Evolutionary conservation across 2,329 filamentous ascomycete species (phyloP), one percentile per base, ranked within the genome.

Genomic region (Neofusicoccum laricinum): DNA sequence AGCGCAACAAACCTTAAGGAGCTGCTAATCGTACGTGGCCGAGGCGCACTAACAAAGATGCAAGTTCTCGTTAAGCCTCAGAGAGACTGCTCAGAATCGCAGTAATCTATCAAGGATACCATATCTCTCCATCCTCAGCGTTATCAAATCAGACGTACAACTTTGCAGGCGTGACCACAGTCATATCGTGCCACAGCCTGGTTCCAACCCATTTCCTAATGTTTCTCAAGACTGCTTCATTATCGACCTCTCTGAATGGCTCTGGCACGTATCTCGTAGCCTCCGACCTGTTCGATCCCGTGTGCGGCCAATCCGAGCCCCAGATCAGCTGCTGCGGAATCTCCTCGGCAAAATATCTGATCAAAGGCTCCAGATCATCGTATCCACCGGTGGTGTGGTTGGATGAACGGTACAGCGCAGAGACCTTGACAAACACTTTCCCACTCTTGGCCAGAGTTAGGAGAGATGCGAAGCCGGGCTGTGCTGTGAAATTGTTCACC

Each of bases 51-150:
- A 30, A 4, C 25, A 30, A 30, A 30, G 25, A 76, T 0, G 86
- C 86, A 86, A 89, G 89, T 87, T 57, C 81, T 76, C 21, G 64
- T 0, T 85, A 69, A 0, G n/a, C 74, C 77, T 49, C 25, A 15
- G 14, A 17, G 17, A n/a, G 15, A 6, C 17, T 43, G 4, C 15
- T 7, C 40, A 7, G 15, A 14, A 43, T 43, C 12, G 40, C 40
- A 15, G n/a, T 17, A 17, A 43, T 46, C 4, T 46, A 15, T 80
- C 75, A 15, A 89, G 21, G 6, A 8, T 21, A 17, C 19, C 6
- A 6, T 6, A 30, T 30, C 25, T 30, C 25, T n/a, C n/a, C n/a
- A n/a, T n/a, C n/a, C n/a, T n/a, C n/a, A 30, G 25, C 25, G 25
- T 6, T 30, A 30, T 30, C 25, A 30, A 30, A 30, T 57, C 21